phyloP scores from a whole-genome alignment of 2,329 filamentous ascomycete genomes.

The Pyrenochaeta sp. region DNA sequence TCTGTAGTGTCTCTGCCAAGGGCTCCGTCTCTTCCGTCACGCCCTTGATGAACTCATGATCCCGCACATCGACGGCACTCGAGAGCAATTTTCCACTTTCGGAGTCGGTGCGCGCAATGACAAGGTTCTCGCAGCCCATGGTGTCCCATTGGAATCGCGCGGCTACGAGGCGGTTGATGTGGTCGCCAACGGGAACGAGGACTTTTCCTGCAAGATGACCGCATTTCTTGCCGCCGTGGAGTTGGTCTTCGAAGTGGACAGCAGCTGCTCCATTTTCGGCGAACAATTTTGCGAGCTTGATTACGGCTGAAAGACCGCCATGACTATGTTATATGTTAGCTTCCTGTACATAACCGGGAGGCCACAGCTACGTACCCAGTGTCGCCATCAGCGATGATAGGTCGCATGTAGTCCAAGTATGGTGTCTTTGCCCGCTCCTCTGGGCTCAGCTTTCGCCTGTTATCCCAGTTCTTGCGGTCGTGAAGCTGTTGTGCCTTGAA shows the following conservation, averaged over 20 bases:
- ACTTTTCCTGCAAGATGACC: conserved; percentile 97
- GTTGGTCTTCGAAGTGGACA: conserved; percentile 97
- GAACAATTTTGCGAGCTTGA: conserved; percentile 97
- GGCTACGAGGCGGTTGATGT: conserved; percentile 93
- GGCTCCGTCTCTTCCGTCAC: conserved; percentile 81
- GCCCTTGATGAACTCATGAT: conserved; percentile 96
- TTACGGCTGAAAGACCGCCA: conserved; percentile 87
- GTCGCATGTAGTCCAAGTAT: conserved; percentile 90
- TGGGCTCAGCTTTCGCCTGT: conserved; percentile 77
- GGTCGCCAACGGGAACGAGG: conserved; percentile 89
- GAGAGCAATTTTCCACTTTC: conserved; percentile 92
- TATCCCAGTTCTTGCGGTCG: conserved; percentile 94
- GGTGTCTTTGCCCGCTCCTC: conserved; percentile 78
- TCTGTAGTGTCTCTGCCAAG: conserved; percentile 86
- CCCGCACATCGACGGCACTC: conserved; percentile 89
- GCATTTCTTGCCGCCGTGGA: conserved; percentile 98
- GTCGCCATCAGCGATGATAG: conserved; percentile 95
- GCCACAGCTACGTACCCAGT: conserved; percentile 66
- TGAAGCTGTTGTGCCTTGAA: conserved; percentile 98
- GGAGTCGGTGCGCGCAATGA: conserved; percentile 94
- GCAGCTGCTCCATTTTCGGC: conserved; percentile 96
- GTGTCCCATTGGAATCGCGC: conserved; percentile 97
- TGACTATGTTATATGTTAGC: conserved; percentile 64
- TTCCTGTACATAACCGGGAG: accelerated
- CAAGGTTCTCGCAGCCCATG: conserved; percentile 94